Percentiles rank a stretch among this genome's conserved stretches.
Conservation (phyloP, 139 green algal species). For the Chlamydomonas incerta region DNA sequence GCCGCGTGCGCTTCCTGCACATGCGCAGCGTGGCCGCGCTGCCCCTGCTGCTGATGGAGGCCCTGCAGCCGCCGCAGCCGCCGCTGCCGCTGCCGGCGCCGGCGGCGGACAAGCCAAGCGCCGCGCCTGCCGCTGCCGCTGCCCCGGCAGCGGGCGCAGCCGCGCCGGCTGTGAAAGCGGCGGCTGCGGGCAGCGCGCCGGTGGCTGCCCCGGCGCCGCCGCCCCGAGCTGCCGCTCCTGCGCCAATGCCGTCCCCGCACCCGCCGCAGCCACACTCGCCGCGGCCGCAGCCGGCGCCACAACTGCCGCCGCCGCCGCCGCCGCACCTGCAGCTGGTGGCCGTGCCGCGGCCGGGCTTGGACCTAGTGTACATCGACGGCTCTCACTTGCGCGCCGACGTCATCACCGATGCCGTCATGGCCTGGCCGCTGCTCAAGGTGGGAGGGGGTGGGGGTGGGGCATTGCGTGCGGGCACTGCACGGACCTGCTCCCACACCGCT, state of each 20-base stretch:
- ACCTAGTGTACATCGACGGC: constrained; percentile 31
- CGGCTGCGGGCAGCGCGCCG: too few relatives aligned
- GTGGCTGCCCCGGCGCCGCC: background rate
- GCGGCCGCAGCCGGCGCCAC: background rate
- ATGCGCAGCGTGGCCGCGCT: constrained; percentile 6
- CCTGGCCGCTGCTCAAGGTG: constrained; percentile 31
- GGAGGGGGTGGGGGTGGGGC: background rate
- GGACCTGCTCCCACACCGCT: too few relatives aligned
- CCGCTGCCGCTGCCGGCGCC: background rate
- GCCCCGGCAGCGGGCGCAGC: background rate
- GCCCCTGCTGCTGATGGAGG: background rate
- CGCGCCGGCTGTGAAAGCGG: too few relatives aligned
- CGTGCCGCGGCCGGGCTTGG: background rate
- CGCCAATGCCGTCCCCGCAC: too few relatives aligned
- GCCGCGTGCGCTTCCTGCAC: constrained; percentile 8
- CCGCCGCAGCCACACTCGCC: too few relatives aligned
- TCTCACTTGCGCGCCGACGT: constrained; percentile 24
- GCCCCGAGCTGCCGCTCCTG: too few relatives aligned
- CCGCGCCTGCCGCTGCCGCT: background rate
- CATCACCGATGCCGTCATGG: constrained; percentile 13
- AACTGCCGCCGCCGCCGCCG: too few relatives aligned
- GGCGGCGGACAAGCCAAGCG: too few relatives aligned
- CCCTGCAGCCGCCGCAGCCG: background rate
- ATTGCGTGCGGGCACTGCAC: too few relatives aligned
- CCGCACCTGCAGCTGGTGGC: background rate